A percentile compares a stretch with the other conserved stretches of the same genome.
Conservation (phyloP, 768 basidiomycete species). For the Termitomyces sp. region DNA sequence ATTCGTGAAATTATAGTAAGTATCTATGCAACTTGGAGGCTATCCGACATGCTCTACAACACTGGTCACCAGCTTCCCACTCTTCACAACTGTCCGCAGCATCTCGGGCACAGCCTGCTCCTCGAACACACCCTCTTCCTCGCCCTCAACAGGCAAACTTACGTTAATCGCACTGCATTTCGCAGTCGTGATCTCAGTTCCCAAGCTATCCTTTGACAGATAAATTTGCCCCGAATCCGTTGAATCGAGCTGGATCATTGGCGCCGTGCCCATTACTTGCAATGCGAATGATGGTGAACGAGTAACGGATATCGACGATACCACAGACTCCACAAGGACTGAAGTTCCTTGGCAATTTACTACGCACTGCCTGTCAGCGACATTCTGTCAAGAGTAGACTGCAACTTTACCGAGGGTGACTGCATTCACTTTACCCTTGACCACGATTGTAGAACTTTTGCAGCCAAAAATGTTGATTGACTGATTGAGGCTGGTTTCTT, state of each 20-base stretch:
- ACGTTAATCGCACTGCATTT: constrained; percentile 95
- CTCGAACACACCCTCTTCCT: constrained; percentile 88
- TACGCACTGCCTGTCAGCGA: constrained; percentile 25
- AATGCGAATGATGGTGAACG: constrained; percentile 90
- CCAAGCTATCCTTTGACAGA: constrained; percentile 76
- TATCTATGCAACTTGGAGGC: too few relatives aligned
- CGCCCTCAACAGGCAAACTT: constrained; percentile 78
- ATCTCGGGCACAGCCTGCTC: constrained; percentile 95
- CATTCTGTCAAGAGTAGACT: constrained; percentile 9
- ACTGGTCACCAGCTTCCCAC: constrained; percentile 83
- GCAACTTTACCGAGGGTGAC: constrained; percentile 70
- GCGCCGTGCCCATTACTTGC: constrained; percentile 86
- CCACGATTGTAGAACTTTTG: constrained; percentile 76
- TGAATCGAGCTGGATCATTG: constrained; percentile 91
- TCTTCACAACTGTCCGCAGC: constrained; percentile 78
- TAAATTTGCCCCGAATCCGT: constrained; percentile 96
- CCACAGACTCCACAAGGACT: constrained; percentile 86
- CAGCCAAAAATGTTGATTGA: constrained; percentile 87
- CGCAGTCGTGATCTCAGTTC: constrained; percentile 84
- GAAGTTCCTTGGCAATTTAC: constrained; percentile 89
- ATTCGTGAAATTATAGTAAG: too few relatives aligned
- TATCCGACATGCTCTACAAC: constrained; percentile 85
- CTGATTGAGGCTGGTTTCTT: constrained; percentile 75
- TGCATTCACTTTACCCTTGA: constrained; percentile 95
- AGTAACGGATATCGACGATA: constrained; percentile 87